phyloP scores from a whole-genome alignment of 2,329 filamentous ascomycete genomes.

The Cordyceps javanica region DNA sequence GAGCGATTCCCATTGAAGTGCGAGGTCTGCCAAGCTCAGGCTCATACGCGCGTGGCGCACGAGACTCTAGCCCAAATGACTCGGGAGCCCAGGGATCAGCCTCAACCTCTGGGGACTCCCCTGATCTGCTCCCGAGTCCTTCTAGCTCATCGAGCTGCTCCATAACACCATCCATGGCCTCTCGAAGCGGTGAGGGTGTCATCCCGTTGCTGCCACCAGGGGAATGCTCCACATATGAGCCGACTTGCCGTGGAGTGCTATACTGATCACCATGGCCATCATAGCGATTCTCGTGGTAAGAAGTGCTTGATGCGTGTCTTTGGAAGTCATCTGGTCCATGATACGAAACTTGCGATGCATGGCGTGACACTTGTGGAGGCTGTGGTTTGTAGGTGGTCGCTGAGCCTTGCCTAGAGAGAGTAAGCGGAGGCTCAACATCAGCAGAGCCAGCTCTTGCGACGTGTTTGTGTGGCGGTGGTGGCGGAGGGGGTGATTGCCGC shows the following conservation, averaged over 20 bases:
- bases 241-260: slow-evolving; percentile 51
- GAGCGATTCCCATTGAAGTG: slow-evolving; percentile 66
- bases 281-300: slow-evolving; percentile 32
- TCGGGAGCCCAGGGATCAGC: slow-evolving; percentile 86
- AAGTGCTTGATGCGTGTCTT: slow-evolving; percentile 34
- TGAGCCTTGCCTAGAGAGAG: slow-evolving; percentile 30
- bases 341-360: slow-evolving; percentile 5
- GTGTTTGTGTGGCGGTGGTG: slow-evolving; percentile 21
- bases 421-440: slow-evolving; percentile 17
- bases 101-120: slow-evolving; percentile 49
- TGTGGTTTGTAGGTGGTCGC: slow-evolving; percentile 27
- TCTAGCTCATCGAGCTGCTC: slow-evolving; percentile 82
- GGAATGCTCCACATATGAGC: slow-evolving; percentile 59
- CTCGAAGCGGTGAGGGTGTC: slow-evolving; percentile 85
- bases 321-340: slow-evolving; percentile 19
- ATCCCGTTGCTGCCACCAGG: slow-evolving; percentile 54
- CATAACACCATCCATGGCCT: slow-evolving; percentile 98
- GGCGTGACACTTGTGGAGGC: slow-evolving; percentile 14
- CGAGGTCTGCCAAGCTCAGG: slow-evolving; percentile 43
- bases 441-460: slow-evolving; percentile 21
- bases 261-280: slow-evolving; percentile 21
- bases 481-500: slow-evolving; percentile 30
- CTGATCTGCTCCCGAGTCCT: slow-evolving; percentile 44
- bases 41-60: slow-evolving; percentile 21
- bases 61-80: slow-evolving; percentile 58